Conservation (phyloP, 2,329 filamentous ascomycete genomes). For the Berkeleyomyces basicola region DNA sequence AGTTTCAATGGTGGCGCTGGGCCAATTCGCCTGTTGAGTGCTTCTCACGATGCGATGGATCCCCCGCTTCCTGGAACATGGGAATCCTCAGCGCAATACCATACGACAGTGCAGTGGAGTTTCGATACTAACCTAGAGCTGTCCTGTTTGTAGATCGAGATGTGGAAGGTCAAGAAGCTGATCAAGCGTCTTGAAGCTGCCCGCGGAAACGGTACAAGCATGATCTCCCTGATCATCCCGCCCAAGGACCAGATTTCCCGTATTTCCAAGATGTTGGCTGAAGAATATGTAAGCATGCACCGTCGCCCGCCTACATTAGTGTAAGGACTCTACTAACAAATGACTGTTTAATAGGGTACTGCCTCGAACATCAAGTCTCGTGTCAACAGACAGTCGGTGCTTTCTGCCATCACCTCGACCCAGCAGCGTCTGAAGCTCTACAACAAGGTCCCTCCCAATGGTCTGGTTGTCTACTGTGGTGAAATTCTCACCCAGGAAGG, state of each 20-base stretch:
- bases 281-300: conserved; percentile 71
- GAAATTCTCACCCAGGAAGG: conserved; percentile 98
- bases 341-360: conserved; percentile 48
- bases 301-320: not conserved
- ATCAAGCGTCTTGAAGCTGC: conserved; percentile 97
- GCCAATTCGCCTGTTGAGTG: not conserved
- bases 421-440: conserved; percentile 98
- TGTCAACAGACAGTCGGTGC: conserved; percentile 93
- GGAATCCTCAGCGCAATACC: not conserved
- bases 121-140: not conserved
- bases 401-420: conserved; percentile 96
- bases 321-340: not conserved
- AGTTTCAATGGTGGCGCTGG: not conserved
- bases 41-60: not conserved
- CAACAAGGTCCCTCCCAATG: conserved; percentile 96
- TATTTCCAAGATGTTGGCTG: conserved; percentile 98
- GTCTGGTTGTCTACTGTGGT: conserved; percentile 96
- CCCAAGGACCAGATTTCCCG: conserved; percentile 97
- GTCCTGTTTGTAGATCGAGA: conserved; percentile 41
- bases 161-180: conserved; percentile 99
- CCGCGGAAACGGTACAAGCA: conserved; percentile 94
- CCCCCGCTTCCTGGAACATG: not conserved
- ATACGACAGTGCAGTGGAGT: not conserved
- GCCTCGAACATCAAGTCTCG: conserved; percentile 99
- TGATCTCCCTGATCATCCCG: conserved; percentile 98